Percentiles rank a stretch among this genome's conserved stretches.
Conservation (phyloP, 148 eudicot species). For the Suaeda aralocaspica region DNA sequence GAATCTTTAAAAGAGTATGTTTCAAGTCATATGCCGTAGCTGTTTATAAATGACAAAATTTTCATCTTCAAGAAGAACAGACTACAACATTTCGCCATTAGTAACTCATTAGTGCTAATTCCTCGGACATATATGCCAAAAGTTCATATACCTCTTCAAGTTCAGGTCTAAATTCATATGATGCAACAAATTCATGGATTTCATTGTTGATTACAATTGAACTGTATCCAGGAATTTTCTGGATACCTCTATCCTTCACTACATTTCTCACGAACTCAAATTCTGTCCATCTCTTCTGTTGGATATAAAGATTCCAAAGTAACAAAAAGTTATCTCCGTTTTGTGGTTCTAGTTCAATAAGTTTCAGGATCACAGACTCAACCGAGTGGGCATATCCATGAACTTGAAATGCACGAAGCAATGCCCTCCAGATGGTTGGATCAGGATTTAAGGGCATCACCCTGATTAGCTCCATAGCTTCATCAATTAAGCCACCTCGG, state of each 20-base stretch:
- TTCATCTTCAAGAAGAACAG: conserved; percentile 8
- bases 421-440: conserved; percentile 38
- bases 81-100: conserved; percentile 16
- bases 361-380: conserved; percentile 28
- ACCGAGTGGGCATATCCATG: conserved; percentile 20
- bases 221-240: conserved; percentile 34
- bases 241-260: conserved; percentile 28
- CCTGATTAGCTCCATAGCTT: conserved; percentile 29
- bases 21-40: neutral
- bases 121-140: conserved; percentile 20
- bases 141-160: conserved; percentile 25
- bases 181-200: conserved; percentile 30
- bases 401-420: conserved; percentile 29
- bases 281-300: conserved; percentile 32
- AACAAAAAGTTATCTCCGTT: conserved; percentile 34
- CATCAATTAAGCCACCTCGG: conserved; percentile 28
- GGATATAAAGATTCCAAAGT: conserved; percentile 29
- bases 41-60: neutral
- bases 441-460: conserved; percentile 28
- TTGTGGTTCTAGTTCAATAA: conserved; percentile 34
- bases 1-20: neutral
- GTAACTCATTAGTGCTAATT: conserved; percentile 12
- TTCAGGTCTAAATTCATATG: conserved; percentile 22
- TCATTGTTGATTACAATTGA: conserved; percentile 30
- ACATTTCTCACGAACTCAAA: conserved; percentile 20